phyloP scores from a whole-genome alignment of 441 rosid species.

The Kokia cookei region DNA sequence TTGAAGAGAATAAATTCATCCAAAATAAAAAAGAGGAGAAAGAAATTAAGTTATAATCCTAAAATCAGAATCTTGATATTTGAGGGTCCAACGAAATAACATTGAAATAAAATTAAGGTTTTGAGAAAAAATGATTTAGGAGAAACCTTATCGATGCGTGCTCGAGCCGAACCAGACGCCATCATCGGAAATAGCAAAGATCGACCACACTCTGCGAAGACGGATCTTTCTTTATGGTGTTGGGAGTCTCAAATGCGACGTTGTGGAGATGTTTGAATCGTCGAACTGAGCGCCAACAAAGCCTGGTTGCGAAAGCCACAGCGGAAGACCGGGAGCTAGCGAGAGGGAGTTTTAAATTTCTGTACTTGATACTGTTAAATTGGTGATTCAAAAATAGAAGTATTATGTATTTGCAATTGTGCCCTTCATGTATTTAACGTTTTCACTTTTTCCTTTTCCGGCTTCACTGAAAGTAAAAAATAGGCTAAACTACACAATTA shows the following conservation, averaged over 20 bases:
- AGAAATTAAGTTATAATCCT: constrained; percentile 1
- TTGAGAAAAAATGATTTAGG: background rate
- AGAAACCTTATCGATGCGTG: constrained; percentile 70
- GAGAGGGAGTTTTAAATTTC: background rate
- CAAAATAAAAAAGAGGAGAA: background rate
- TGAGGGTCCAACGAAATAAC: background rate
- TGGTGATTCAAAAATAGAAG: background rate
- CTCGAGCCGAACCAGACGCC: constrained; percentile 58
- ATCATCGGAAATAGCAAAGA: constrained; percentile 27
- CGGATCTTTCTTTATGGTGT: constrained; percentile 19
- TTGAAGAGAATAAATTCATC: background rate
- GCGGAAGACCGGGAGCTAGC: background rate
- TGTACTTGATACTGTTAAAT: background rate
- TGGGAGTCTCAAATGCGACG: constrained; percentile 10
- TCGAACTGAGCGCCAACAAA: constrained; percentile 19
- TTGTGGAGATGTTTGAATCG: constrained; percentile 10
- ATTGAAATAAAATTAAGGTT: background rate
- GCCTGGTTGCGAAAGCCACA: constrained; percentile 14
- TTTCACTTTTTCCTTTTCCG: background rate
- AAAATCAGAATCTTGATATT: background rate
- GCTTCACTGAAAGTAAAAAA: too few relatives aligned
- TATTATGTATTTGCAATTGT: background rate
- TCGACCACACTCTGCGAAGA: constrained; percentile 24
- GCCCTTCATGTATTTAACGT: background rate
- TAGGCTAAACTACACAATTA: too few relatives aligned